Conservation (phyloP, 169 alveolate species). For the Plasmodium vivax region DNA sequence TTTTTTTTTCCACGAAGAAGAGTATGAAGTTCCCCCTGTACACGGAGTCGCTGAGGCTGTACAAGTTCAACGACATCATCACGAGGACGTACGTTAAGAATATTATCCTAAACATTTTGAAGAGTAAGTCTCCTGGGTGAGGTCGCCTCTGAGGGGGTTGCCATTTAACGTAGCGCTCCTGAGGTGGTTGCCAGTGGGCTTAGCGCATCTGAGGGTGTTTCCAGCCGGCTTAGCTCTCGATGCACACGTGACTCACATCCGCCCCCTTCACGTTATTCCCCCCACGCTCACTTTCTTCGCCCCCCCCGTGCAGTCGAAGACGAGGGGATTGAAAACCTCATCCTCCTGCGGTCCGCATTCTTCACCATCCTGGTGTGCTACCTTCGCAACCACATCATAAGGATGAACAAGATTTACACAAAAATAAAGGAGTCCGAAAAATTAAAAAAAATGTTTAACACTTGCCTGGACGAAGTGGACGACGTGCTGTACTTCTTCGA, state of each 20-base stretch:
- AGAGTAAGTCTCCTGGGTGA: background rate
- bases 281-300: background rate
- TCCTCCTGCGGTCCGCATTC: slow-evolving; percentile 25
- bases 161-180: too few relatives aligned
- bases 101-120: slow-evolving; percentile 29
- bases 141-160: background rate
- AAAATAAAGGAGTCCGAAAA: slow-evolving; percentile 57
- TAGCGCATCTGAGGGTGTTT: too few relatives aligned
- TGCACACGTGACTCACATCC: background rate
- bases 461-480: slow-evolving; percentile 44
- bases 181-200: background rate
- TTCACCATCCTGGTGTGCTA: slow-evolving; percentile 51
- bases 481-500: slow-evolving; percentile 62
- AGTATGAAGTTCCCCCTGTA: slow-evolving; percentile 63
- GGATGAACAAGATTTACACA: slow-evolving; percentile 40
- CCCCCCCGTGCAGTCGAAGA: slow-evolving; percentile 29
- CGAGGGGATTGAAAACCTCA: slow-evolving; percentile 59
- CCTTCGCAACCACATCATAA: slow-evolving; percentile 21
- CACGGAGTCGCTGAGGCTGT: slow-evolving; percentile 46
- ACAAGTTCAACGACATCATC: slow-evolving; percentile 58
- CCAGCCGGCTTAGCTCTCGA: background rate
- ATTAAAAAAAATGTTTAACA: slow-evolving; percentile 26
- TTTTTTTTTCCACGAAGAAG: slow-evolving; percentile 13
- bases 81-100: slow-evolving; percentile 55
- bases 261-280: background rate